Conservation (phyloP, 2,329 filamentous ascomycete species). For the Aspergillus fumigatiaffinis region DNA sequence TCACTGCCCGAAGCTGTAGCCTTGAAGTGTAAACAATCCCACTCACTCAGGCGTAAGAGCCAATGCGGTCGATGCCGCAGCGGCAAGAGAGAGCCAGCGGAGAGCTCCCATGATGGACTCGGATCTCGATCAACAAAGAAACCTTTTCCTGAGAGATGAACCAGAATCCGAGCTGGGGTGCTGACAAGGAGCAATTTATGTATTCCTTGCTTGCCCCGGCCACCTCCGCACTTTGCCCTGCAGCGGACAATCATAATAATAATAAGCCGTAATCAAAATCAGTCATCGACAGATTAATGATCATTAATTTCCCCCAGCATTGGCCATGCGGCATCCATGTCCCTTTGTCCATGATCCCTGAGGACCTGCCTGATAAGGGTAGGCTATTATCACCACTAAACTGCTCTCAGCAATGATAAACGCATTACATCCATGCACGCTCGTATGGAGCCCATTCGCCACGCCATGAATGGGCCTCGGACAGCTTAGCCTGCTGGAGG, state of each 20-base stretch:
- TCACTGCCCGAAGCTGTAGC: background rate
- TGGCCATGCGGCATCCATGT: background rate
- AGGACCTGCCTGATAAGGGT: conserved; percentile 1
- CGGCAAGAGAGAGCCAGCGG: conserved; percentile 22
- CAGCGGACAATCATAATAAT: background rate
- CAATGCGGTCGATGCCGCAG: conserved; percentile 18
- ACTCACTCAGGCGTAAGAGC: conserved; percentile 30
- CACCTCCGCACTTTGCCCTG: background rate
- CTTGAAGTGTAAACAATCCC: background rate
- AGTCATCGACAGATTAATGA: background rate
- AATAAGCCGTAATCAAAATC: background rate
- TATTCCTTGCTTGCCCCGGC: background rate
- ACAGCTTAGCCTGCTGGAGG: background rate
- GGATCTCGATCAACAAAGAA: background rate
- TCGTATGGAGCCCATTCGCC: background rate
- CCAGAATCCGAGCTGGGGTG: background rate
- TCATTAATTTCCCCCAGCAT: background rate
- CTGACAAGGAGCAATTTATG: background rate
- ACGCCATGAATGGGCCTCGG: background rate
- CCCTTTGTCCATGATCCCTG: background rate
- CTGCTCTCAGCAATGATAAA: conserved; percentile 4
- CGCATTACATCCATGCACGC: background rate
- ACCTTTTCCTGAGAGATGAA: background rate
- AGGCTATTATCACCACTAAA: background rate
- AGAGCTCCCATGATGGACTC: conserved; percentile 20